Evolutionary conservation across 768 basidiomycete species (phyloP), one percentile per base, ranked within the genome.

Genomic region (Strobilomyces confusus): DNA sequence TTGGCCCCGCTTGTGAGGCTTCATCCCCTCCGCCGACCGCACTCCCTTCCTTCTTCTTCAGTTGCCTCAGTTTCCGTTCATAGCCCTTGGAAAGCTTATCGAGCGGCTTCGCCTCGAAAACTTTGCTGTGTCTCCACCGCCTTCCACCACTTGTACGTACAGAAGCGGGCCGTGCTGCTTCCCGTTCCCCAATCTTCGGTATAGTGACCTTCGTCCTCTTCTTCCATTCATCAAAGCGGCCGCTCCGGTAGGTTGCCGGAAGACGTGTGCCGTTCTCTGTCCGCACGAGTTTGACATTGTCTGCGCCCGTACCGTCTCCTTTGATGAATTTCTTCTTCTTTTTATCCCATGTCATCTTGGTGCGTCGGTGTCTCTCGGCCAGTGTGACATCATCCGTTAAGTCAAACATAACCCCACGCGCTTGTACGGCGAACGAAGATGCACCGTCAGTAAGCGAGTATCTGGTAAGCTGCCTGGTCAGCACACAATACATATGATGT

Each of bases 191-290:
- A n/a, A 88, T 77, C 54, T 80, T 80, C 0, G 94, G 94, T 33
- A 98, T 68, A 55, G 72, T 78, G n/a, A 82, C 72, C 36, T 81
- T 84, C 47, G 77, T 83, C 71, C 89, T 91, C 55, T 80, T 77
- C 69, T 87, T 89, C 97, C 97, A 99, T 67, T 95, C 93, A 51
- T 95, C 91, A 69, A 92, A 99, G 15, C 92, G 83, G 12, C 97
- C 97, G 60, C 89, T 92, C 48, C 89, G 86, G 72, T 93, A 99
- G 11, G 86, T 86, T 4, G 93, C 93, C 4, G 97, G 95, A 19
- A 99, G 77, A 44, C 87, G 84, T 15, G 87, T 83, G 4, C 97
- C 97, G 61, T 86, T 93, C 71, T 99, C 97, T 0, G 93, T 93
- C 60, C 82, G 84, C 61, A 99, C 87, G 59, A 98, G 78, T 71